Conservation (phyloP, 805 yeast species). For the Wickerhamomyces bovis region DNA sequence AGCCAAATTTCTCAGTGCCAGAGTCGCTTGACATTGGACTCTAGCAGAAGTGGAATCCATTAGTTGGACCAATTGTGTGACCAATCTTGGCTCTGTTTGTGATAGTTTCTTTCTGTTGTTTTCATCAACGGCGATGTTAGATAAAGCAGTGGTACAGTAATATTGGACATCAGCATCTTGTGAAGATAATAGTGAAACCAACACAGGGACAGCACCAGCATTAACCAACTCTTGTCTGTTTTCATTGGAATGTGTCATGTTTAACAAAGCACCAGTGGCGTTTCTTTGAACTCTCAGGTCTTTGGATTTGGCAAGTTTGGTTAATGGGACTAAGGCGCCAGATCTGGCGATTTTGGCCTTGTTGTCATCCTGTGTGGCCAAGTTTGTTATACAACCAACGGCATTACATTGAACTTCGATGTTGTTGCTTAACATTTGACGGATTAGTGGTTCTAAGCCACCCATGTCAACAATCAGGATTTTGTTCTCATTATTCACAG, state of each 20-base stretch:
- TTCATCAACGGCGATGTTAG: constrained; percentile 96
- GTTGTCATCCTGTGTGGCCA: constrained; percentile 97
- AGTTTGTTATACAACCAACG: constrained; percentile 95
- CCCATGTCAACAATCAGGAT: constrained; percentile 95
- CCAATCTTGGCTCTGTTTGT: constrained; percentile 88
- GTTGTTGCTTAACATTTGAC: constrained; percentile 95
- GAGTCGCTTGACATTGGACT: constrained; percentile 97
- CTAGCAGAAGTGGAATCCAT: constrained; percentile 93
- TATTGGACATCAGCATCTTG: constrained; percentile 96
- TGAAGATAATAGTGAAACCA: constrained; percentile 78
- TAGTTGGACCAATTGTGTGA: constrained; percentile 75
- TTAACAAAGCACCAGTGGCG: constrained; percentile 95
- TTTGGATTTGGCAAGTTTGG: constrained; percentile 88
- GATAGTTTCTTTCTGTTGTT: constrained; percentile 81
- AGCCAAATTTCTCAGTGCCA: constrained; percentile 92
- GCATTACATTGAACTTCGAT: constrained; percentile 99
- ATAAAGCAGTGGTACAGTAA: constrained; percentile 94
- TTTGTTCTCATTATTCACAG: constrained; percentile 94
- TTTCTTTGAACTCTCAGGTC: constrained; percentile 96
- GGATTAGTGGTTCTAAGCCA: constrained; percentile 90
- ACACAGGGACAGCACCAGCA: constrained; percentile 97
- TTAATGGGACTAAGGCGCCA: constrained; percentile 92
- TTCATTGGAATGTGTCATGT: constrained; percentile 97
- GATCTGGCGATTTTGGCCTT: constrained; percentile 93
- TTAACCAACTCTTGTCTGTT: constrained; percentile 94